Evolutionary conservation across 352 stramenopile species (phyloP).

Genomic region (Synura sp.): DNA sequence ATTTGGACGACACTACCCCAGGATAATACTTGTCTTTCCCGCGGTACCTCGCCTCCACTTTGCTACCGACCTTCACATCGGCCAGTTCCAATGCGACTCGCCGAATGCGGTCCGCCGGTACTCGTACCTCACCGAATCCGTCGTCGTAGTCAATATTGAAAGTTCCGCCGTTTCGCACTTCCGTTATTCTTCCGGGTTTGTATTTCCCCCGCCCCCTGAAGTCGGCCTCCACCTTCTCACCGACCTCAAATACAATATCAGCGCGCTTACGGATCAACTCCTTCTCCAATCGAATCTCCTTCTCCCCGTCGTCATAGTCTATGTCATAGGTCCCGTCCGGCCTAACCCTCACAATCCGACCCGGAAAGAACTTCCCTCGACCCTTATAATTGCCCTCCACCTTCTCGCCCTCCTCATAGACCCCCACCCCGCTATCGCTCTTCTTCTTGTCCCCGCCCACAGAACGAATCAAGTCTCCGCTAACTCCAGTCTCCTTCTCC

Average conservation of each 20-base stretch:
- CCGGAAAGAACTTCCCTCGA: conserved; percentile 42
- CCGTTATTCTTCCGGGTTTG: not conserved
- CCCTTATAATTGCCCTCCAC: conserved; percentile 48
- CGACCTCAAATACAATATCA: not conserved
- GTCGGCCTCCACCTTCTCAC: not conserved
- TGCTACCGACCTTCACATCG: conserved; percentile 53
- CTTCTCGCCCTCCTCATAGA: conserved; percentile 38
- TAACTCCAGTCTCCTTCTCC: not conserved
- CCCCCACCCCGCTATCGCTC: not conserved
- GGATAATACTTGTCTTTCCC: conserved; percentile 64
- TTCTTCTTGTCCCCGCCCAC: not conserved
- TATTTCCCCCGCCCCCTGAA: not conserved
- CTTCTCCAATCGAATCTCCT: conserved; percentile 38
- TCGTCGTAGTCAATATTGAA: conserved; percentile 32
- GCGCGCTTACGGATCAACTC: conserved; percentile 44
- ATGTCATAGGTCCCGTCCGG: conserved; percentile 50
- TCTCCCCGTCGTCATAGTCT: conserved; percentile 52
- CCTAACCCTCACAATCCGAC: conserved; percentile 21
- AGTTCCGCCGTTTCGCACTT: not conserved
- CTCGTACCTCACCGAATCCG: not conserved
- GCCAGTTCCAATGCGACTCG: conserved; percentile 47
- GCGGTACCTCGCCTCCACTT: conserved; percentile 62
- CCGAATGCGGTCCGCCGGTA: not conserved
- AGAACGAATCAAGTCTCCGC: not conserved
- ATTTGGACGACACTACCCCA: conserved; percentile 59